Base-by-base conservation (phyloP, 2,329 filamentous ascomycete species). In the Arthrobotrys musiformis region DNA sequence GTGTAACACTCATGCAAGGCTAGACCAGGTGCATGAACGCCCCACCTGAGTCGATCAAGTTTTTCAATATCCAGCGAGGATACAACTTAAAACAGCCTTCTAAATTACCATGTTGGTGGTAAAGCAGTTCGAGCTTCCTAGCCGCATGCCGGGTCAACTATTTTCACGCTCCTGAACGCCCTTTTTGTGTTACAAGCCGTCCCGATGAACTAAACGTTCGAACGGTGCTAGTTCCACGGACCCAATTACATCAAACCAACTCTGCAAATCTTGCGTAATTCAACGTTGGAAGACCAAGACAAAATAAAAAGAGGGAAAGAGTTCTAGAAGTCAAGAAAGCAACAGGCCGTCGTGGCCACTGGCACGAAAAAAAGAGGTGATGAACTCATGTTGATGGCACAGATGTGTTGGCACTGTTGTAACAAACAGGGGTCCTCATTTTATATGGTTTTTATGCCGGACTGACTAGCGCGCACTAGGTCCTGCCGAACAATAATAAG, bases 381-480 rank as follows among this genome's bases (percentile, higher is more conserved):
- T 44, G 48, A 44, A 42, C 33, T 46, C 28, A n/a, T n/a, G 17
- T 58, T 24, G 24, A 37, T 11, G 37, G 48, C 64, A 40, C 26
- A 69, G 40, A 69, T 67, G 70, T 61, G 70, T 74, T 74, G 70
- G 70, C 30, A 17, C 42, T 67, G 70, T 74, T 74, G 70, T 30
- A 74, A 61, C 52, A 42, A 61, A 60, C 70, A 46, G 58, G 60
- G 37, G 22, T 24, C 15, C 13, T 35, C 8, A 9, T 13, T 56
- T 35, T 22, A 26, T 26, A 48, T 3, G 60, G 48, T 7, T 5
- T 19, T 28, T 11, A 8, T 9, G 46, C 62, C 8, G n/a, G 35
- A 15, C 40, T 68, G 63, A 44, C 63, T 44, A 68, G 35, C 24
- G 33, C 24, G n/a, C 26, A 15, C 54, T 15, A 17, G 28, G 30